Evolutionary conservation across 345 rosid genomes (phyloP).

Genomic region (Brassica napus): DNA sequence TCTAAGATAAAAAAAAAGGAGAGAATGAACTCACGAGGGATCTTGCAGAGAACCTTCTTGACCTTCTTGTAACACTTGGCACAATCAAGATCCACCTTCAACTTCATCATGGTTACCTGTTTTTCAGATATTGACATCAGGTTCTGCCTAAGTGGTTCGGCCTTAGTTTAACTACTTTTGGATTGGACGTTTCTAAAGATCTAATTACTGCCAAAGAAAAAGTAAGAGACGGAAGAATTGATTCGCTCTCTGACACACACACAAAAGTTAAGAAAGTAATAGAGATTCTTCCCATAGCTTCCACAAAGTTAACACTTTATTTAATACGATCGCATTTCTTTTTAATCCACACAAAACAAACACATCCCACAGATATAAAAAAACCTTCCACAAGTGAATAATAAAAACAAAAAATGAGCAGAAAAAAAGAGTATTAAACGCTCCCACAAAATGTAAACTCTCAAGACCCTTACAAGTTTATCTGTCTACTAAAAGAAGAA

Average conservation of each 20-base stretch:
- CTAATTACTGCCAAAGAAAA: conserved; percentile 3
- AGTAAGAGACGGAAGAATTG: conserved; percentile 10
- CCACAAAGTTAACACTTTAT: conserved; percentile 18
- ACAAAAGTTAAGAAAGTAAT: conserved; percentile 5
- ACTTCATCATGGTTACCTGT: conserved; percentile 68
- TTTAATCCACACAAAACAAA: conserved; percentile 30
- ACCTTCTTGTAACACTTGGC: conserved; percentile 66
- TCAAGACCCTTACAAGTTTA: conserved; percentile 19
- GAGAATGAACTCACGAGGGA: conserved; percentile 61
- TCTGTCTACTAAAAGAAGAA: not conserved
- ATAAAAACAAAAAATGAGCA: conserved; percentile 11
- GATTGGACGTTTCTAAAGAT: conserved; percentile 27
- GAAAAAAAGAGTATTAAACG: not conserved
- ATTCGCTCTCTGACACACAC: conserved; percentile 42
- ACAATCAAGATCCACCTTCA: conserved; percentile 75
- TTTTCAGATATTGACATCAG: conserved; percentile 8
- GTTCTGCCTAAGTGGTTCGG: not conserved
- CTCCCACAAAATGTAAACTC: not conserved
- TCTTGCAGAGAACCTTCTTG: conserved; percentile 64
- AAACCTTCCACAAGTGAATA: not conserved
- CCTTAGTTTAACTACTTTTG: not conserved
- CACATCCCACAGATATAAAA: conserved; percentile 19
- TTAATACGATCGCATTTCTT: not conserved
- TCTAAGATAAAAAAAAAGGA: not conserved
- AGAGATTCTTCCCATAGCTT: conserved; percentile 21